A percentile compares a stretch with the other conserved stretches of the same genome.
These are phyloP conservation scores for Tieghemostelium lacteum DNA, from an alignment of 78 protist species.

Conservation along the genomic window DNA sequence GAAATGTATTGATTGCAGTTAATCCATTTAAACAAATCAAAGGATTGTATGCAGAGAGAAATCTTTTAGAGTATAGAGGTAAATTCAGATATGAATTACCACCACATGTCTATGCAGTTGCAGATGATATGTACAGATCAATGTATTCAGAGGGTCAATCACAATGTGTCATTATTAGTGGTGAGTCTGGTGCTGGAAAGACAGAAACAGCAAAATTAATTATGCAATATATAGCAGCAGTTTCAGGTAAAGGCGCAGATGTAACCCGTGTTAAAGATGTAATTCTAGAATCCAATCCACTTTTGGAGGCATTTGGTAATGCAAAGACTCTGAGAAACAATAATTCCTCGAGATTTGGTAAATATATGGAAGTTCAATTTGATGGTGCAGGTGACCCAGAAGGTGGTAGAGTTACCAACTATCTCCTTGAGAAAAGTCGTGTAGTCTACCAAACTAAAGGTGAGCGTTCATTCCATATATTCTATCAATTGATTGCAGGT, in stretches of 20 bases:
- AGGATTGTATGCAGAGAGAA: constrained; percentile 72
- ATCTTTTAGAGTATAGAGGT: constrained; percentile 70
- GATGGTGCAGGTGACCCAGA: constrained; percentile 85
- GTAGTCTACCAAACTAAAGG: constrained; percentile 66
- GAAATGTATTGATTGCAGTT: constrained; percentile 92
- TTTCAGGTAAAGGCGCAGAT: constrained; percentile 74
- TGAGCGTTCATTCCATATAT: constrained; percentile 83
- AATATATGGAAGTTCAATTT: constrained; percentile 88
- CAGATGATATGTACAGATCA: constrained; percentile 86
- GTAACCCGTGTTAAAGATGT: constrained; percentile 83
- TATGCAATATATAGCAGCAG: constrained; percentile 87
- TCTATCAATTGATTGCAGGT: constrained; percentile 81
- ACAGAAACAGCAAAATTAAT: constrained; percentile 87
- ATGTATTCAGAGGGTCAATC: constrained; percentile 84
- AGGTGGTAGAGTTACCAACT: constrained; percentile 87
- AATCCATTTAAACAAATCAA: constrained; percentile 91
- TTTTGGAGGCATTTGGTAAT: constrained; percentile 94
- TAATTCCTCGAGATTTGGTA: constrained; percentile 90
- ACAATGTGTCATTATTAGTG: constrained; percentile 94
- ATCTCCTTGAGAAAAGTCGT: constrained; percentile 78
- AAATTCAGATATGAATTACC: constrained; percentile 77
- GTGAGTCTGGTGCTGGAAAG: constrained; percentile 92
- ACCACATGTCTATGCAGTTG: constrained; percentile 92
- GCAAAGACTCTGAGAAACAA: constrained; percentile 90
- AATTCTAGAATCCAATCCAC: constrained; percentile 89